phyloP scores from a whole-genome alignment of 805 yeast genomes.

The Yarrowia osloensis region DNA sequence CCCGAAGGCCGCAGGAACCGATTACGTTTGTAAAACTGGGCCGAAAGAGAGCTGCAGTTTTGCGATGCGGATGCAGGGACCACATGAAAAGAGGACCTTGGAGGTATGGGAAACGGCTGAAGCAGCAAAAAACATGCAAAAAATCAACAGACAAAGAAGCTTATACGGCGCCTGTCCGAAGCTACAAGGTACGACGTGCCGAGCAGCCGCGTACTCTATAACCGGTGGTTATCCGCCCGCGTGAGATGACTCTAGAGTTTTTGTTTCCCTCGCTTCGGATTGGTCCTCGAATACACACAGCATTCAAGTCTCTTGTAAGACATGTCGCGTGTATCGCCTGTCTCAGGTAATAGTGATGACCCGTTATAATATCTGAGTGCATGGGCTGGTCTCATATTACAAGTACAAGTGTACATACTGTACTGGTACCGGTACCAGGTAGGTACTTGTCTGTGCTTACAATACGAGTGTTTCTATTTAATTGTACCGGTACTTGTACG shows the following conservation, averaged over 20 bases:
- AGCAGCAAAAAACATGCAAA: not conserved
- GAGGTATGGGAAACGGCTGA: slow-evolving; percentile 6
- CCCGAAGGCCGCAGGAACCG: not conserved
- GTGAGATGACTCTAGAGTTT: not conserved
- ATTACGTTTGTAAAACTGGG: not conserved
- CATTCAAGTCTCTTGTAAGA: no score
- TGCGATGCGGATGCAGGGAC: not conserved
- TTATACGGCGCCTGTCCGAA: not conserved
- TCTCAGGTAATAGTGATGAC: not conserved
- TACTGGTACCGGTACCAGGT: no score
- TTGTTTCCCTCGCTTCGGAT: not conserved
- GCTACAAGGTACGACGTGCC: not conserved
- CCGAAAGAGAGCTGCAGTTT: not conserved
- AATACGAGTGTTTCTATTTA: no score
- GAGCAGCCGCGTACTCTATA: not conserved
- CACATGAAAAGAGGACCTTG: slow-evolving; percentile 12
- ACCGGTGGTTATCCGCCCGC: not conserved
- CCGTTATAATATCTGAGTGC: not conserved
- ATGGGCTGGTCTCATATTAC: no score
- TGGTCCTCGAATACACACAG: no score
- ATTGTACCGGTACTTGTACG: no score
- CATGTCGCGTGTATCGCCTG: not conserved
- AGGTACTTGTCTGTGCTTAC: no score
- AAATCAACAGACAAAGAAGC: slow-evolving; percentile 2
- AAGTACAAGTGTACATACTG: no score